Evolutionary conservation across 805 yeast genomes (phyloP).

Genomic region (Candida mattraensis): DNA sequence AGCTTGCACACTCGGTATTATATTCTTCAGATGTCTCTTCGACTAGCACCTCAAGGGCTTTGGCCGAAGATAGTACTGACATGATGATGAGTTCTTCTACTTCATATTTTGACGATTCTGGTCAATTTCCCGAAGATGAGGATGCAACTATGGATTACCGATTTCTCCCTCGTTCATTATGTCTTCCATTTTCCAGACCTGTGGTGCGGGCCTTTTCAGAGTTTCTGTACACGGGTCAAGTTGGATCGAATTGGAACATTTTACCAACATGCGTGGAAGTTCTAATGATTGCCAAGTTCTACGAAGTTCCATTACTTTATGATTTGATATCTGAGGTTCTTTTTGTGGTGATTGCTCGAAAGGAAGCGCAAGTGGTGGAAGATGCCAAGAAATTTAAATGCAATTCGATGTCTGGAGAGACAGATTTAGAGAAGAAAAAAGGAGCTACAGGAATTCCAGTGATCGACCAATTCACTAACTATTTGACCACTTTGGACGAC

Average conservation of each 20-base stretch:
- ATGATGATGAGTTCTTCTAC: no score
- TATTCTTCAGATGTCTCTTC: neutral
- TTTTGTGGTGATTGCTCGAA: constrained; percentile 67
- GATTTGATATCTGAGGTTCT: constrained; percentile 68
- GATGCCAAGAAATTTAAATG: constrained; percentile 39
- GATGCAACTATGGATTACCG: constrained; percentile 50
- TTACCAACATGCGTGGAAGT: constrained; percentile 68
- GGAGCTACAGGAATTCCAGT: constrained; percentile 23
- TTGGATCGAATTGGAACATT: constrained; percentile 72
- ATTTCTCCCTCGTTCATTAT: constrained; percentile 64
- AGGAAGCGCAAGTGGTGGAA: constrained; percentile 51
- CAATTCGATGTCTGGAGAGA: no score
- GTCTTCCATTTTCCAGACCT: constrained; percentile 62
- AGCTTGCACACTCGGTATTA: constrained; percentile 9
- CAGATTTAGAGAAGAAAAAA: constrained; percentile 15
- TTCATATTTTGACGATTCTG: constrained; percentile 9
- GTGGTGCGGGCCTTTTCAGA: constrained; percentile 69
- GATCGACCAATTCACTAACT: constrained; percentile 52
- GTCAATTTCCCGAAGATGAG: constrained; percentile 17
- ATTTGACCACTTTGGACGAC: constrained; percentile 61
- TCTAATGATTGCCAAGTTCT: constrained; percentile 59
- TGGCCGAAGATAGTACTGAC: neutral
- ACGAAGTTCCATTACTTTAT: constrained; percentile 67
- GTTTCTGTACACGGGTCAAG: constrained; percentile 76
- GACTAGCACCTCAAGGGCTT: constrained; percentile 27